phyloP scores from a whole-genome alignment of 1,284 basidiomycete genomes.

The Cystobasidium slooffiae region DNA sequence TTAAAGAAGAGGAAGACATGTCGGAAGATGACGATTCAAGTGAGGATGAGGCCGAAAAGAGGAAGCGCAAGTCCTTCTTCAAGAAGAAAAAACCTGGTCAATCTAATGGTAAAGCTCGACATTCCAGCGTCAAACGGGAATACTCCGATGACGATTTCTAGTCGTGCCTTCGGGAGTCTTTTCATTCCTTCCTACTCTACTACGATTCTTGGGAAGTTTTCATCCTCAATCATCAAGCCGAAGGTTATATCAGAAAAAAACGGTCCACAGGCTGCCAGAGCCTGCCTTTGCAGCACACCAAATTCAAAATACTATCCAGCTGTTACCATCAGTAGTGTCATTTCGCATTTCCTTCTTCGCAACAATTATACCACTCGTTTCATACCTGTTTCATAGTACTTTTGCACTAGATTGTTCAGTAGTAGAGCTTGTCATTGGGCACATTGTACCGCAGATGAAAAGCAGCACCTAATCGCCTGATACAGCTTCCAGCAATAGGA shows the following conservation, averaged over 20 bases:
- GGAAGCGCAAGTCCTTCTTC: neutral
- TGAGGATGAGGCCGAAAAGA: constrained; percentile 46
- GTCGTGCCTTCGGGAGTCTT: neutral
- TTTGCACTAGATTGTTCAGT: neutral
- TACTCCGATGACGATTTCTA: constrained; percentile 1
- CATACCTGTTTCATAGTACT: neutral
- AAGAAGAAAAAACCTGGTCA: constrained; percentile 9
- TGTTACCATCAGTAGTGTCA: too few species aligned
- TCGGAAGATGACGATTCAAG: constrained; percentile 43
- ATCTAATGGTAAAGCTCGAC: neutral
- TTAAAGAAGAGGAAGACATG: neutral
- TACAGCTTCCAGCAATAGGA: too few species aligned
- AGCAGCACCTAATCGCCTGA: too few species aligned
- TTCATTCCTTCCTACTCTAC: too few species aligned
- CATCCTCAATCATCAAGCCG: too few species aligned
- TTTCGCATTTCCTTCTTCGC: too few species aligned
- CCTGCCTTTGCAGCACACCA: neutral
- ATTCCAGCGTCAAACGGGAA: neutral
- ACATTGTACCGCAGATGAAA: too few species aligned
- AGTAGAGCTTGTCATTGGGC: too few species aligned
- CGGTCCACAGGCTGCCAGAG: too few species aligned
- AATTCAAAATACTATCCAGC: too few species aligned
- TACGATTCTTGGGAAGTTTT: too few species aligned
- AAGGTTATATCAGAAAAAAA: too few species aligned
- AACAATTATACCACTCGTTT: constrained; percentile 5